Base-by-base conservation (phyloP, 1,139 yeast genomes). In the Saccharomyces hybrid region DNA sequence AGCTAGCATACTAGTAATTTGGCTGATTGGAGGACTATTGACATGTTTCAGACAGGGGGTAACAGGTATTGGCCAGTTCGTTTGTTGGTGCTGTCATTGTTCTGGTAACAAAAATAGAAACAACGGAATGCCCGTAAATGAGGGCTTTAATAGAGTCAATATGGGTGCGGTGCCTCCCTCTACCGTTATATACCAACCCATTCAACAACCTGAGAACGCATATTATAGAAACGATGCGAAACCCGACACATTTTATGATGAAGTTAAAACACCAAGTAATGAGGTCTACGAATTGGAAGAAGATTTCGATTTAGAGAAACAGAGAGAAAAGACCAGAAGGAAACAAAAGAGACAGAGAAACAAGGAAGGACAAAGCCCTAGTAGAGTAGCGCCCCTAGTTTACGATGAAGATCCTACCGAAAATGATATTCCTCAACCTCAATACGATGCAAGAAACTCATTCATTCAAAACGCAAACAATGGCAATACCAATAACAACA, bases 21-120 rank as follows among this genome's bases (percentile, higher is more conserved):
- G 80, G 76, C 51, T 77, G 2, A 49, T 76, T 5, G 71, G 75
- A 25, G 71, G 72, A 1, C 49, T 78, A 5, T 55, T 76, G 38
- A 69, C 78, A 44, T 75, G 78, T 56, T 53, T 71, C 49, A 73
- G 74, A 56, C 69, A 65, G 48, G 81, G 80, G 46, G 71, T 70
- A 25, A 64, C 68, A 4, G 73, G 76, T 13, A 60, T 73, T 29
- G 54, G 61, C 13, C 71, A 67, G 11, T 70, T 74, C 51, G 61
- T 71, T 23, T 73, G 77, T 57, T 76, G 79, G 70, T 77, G 80
- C 57, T 76, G 78, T 52, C 59, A 64, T 9, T 56, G 65, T 55
- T 63, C 41, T 46, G 56, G 29, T 44, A 28, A 20, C 16, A 31
- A 23, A 7, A 47, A 57, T 16, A 54, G 57, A 48, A 52, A 50